Evolutionary conservation across 352 stramenopile genomes (phyloP).

Genomic region (Sclerospora graminicola): DNA sequence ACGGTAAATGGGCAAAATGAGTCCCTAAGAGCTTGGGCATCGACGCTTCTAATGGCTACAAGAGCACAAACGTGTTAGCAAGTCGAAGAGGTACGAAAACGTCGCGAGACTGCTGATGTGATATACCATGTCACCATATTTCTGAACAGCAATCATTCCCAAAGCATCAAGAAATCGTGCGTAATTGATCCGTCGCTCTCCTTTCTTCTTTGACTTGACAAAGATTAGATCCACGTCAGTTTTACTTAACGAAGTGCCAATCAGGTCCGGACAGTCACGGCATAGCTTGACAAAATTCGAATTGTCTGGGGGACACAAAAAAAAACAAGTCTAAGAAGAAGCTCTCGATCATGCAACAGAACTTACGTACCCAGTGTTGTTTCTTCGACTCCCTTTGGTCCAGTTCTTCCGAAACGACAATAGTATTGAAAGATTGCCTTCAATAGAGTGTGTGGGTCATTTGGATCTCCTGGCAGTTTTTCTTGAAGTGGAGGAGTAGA

Average conservation of each 20-base stretch:
- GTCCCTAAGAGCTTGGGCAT: constrained; percentile 55
- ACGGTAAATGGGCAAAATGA: constrained; percentile 53
- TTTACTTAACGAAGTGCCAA: constrained; percentile 44
- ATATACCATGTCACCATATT: constrained; percentile 65
- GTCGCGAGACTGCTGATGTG: background rate
- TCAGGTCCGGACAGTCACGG: constrained; percentile 55
- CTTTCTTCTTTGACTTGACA: constrained; percentile 80
- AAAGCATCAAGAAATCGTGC: constrained; percentile 74
- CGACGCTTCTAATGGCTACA: constrained; percentile 42
- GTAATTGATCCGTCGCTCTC: constrained; percentile 76
- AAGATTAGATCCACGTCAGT: constrained; percentile 86
- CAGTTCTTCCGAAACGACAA: constrained; percentile 72
- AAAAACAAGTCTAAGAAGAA: background rate
- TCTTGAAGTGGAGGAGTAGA: constrained; percentile 17
- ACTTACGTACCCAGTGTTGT: constrained; percentile 46
- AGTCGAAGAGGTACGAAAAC: background rate
- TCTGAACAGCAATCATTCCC: constrained; percentile 75
- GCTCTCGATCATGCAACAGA: background rate
- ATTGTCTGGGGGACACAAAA: constrained; percentile 34
- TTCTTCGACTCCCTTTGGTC: constrained; percentile 45
- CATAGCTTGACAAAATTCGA: constrained; percentile 83
- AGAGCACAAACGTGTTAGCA: background rate
- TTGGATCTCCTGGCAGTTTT: constrained; percentile 46
- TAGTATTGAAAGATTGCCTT: constrained; percentile 82
- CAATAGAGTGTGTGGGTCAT: constrained; percentile 73